Percentiles rank a stretch among this genome's conserved stretches.
These are phyloP conservation scores for Corylus avellana DNA, from an alignment of 306 rosid genomes.

Conservation along the genomic window DNA sequence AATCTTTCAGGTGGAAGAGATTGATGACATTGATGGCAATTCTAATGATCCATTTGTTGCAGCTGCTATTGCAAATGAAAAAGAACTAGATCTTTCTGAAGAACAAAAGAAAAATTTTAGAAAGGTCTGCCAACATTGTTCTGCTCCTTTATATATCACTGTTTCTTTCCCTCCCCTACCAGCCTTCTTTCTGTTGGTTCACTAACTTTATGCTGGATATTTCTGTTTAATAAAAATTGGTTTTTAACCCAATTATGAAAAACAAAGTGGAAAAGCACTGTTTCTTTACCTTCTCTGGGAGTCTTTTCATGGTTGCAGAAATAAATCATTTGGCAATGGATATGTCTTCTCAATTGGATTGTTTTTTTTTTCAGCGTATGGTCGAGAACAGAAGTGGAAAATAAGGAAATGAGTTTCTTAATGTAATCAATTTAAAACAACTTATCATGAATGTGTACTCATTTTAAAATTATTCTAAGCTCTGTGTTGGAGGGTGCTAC, in stretches of 20 bases:
- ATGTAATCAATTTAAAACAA: background rate
- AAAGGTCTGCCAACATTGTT: conserved; percentile 56
- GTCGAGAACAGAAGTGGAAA: background rate
- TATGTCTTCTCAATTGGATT: background rate
- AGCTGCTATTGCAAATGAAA: conserved; percentile 88
- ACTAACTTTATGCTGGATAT: background rate
- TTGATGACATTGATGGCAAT: conserved; percentile 82
- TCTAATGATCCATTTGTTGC: conserved; percentile 87
- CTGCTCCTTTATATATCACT: conserved; percentile 3
- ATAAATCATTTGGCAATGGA: background rate
- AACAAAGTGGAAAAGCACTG: background rate
- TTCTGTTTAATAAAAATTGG: background rate
- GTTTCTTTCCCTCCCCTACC: background rate
- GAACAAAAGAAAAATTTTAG: conserved; percentile 73
- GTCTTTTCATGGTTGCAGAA: background rate
- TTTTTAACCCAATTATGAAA: background rate
- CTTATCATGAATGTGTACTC: background rate
- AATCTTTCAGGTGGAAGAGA: conserved; percentile 84
- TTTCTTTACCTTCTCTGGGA: background rate
- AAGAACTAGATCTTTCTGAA: conserved; percentile 75
- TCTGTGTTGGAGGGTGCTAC: background rate
- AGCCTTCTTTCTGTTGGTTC: background rate
- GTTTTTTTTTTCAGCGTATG: background rate
- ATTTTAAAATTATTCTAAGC: background rate
- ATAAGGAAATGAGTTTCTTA: background rate